phyloP scores from a whole-genome alignment of 208 protist genomes.

The Novymonas esmeraldas region DNA sequence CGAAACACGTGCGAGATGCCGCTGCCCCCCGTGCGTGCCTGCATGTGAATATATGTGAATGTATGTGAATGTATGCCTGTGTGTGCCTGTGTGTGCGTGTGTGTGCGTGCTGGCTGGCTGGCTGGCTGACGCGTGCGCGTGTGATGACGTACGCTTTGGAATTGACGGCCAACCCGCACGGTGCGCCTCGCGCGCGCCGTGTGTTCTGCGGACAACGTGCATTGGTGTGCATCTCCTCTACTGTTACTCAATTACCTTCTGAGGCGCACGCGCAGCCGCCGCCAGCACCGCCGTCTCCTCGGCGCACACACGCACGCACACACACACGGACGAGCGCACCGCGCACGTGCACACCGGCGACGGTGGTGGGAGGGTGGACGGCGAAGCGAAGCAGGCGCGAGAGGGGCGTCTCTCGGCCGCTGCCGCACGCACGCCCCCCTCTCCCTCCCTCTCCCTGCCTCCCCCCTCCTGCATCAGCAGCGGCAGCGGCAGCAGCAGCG shows the following conservation, averaged over 20 bases:
- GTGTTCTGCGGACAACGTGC: constrained; percentile 29
- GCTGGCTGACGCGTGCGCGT: constrained; percentile 59
- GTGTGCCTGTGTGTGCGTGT: too few relatives aligned
- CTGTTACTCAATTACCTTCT: constrained; percentile 22
- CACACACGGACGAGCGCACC: too few relatives aligned
- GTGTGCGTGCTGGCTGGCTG: constrained; percentile 38
- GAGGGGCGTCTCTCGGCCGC: not conserved
- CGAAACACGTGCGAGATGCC: constrained; percentile 32
- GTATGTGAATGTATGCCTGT: too few relatives aligned
- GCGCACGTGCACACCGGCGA: too few relatives aligned
- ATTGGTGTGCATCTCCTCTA: constrained; percentile 32
- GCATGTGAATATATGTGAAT: too few relatives aligned
- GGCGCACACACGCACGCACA: not conserved
- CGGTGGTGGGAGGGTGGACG: too few relatives aligned
- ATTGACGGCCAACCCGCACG: constrained; percentile 24
- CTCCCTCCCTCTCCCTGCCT: too few relatives aligned
- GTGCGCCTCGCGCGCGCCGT: too few relatives aligned
- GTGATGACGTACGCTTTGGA: constrained; percentile 33
- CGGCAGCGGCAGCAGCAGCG: too few relatives aligned
- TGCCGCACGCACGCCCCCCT: too few relatives aligned
- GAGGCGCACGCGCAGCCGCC: constrained; percentile 5
- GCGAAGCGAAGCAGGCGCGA: not conserved
- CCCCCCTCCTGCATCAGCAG: too few relatives aligned
- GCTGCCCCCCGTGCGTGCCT: not conserved
- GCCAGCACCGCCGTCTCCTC: constrained; percentile 2